A percentile compares a stretch with the other conserved stretches of the same genome.
These are phyloP conservation scores for Gymnopilus junonius DNA, from an alignment of 768 basidiomycete species.

Conservation along the genomic window DNA sequence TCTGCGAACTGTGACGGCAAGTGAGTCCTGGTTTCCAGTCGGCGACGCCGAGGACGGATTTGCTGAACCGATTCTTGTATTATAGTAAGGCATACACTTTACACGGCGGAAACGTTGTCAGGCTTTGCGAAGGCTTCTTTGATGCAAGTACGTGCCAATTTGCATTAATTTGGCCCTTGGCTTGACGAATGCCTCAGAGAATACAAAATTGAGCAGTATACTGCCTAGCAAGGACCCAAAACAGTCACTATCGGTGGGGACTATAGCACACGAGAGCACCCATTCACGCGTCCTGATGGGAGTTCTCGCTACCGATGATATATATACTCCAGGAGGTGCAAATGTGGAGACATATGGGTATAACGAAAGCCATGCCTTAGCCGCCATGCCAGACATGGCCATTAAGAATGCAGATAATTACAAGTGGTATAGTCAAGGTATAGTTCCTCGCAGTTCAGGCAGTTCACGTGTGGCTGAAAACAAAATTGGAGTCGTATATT, in stretches of 20 bases:
- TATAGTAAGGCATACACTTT: neutral
- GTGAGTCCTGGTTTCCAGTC: neutral
- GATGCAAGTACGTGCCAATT: neutral
- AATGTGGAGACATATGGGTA: neutral
- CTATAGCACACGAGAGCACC: neutral
- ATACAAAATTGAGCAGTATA: neutral
- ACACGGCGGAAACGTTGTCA: neutral
- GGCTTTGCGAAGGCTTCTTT: neutral
- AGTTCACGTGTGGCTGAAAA: too few species aligned
- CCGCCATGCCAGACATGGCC: neutral
- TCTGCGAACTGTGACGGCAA: neutral
- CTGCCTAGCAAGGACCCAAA: neutral
- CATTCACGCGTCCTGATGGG: neutral
- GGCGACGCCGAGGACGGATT: neutral
- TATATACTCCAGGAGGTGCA: neutral
- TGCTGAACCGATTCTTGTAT: neutral
- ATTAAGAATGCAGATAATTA: neutral
- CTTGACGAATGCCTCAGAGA: neutral
- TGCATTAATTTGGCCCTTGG: neutral
- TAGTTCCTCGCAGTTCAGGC: too few species aligned
- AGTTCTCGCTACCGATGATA: neutral
- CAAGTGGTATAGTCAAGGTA: neutral
- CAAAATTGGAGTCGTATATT: too few species aligned
- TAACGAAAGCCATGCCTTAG: neutral
- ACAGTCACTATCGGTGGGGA: neutral